Evolutionary conservation across 768 basidiomycete genomes (phyloP), one percentile per base, ranked within the genome.

Genomic region (Boletus rubroflammeus): DNA sequence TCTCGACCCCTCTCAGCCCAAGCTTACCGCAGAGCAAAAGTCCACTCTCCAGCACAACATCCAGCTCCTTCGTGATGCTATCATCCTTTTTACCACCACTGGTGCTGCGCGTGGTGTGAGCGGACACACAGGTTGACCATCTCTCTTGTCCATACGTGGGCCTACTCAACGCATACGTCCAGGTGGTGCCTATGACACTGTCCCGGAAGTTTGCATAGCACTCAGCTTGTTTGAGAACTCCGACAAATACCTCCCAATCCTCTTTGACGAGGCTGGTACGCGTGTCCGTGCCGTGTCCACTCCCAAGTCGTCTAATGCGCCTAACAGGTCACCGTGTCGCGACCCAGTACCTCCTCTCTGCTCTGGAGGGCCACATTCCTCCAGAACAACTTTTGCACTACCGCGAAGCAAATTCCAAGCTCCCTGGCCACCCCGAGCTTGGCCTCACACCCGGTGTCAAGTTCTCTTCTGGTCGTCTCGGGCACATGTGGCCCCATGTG

Each of bases 391-490:
- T 94, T 44, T 72, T 94, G 4, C 86, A 87, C 66, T 94, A 94
- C 71, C 88, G 92, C 47, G 87, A 84, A 64, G 92, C 92, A 53
- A 80, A 92, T 71, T 87, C 90, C 32, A 86, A 88, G 63, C 85
- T 94, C 32, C 92, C 92, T 3, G 92, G 91, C 14, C 92, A 94
- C 64, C 92, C 92, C 14, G 92, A 93, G 72, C 78, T 93, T 7
- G 92, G 92, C 23, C 76, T 93, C 55, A 93, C 92, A 0, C 92
- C 92, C n/a, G 92, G 92, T 28, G 82, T 94, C 72, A 91, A 92
- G 72, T 94, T 94, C 74, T 93, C 91, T 3, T 93, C 91, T 1
- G 92, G 92, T n/a, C 87, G 92, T 66, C 81, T 94, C 19, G 92
- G 92, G 2, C 92, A 94, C 71, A 84, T 93, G 80, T 94, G 91